Evolutionary conservation across 345 rosid genomes (phyloP).

Genomic region (Crucihimalaya himalaica): DNA sequence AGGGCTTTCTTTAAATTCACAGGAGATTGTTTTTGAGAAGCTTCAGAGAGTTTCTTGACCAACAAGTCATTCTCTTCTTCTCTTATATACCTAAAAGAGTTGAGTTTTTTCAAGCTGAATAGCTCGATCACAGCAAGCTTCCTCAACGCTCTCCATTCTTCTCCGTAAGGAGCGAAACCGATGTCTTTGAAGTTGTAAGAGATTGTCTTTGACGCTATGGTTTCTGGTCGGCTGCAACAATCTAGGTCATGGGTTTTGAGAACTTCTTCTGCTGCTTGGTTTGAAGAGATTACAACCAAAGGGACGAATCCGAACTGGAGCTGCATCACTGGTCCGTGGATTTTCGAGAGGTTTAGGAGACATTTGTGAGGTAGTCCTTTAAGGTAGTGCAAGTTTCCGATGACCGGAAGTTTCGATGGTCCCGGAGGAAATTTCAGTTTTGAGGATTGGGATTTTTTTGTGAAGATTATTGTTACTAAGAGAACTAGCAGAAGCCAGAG

Average conservation of each 20-base stretch:
- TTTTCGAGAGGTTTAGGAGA: slow-evolving; percentile 27
- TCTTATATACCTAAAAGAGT: slow-evolving; percentile 41
- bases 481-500: slow-evolving; percentile 26
- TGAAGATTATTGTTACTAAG: slow-evolving; percentile 13
- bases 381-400: slow-evolving; percentile 42
- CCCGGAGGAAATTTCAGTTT: slow-evolving; percentile 35
- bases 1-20: slow-evolving; percentile 42
- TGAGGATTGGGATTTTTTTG: slow-evolving; percentile 12
- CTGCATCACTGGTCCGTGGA: slow-evolving; percentile 38
- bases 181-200: slow-evolving; percentile 50
- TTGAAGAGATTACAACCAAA: slow-evolving; percentile 33
- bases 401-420: slow-evolving; percentile 40
- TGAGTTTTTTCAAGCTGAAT: slow-evolving; percentile 35
- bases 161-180: slow-evolving; percentile 47
- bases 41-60: slow-evolving; percentile 37
- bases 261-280: slow-evolving; percentile 39
- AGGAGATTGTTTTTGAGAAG: slow-evolving; percentile 36
- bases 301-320: slow-evolving; percentile 35
- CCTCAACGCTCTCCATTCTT: slow-evolving; percentile 47
- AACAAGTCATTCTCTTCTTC: slow-evolving; percentile 43
- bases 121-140: slow-evolving; percentile 41
- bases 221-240: slow-evolving; percentile 46
- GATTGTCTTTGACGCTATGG: slow-evolving; percentile 33
- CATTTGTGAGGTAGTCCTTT: slow-evolving; percentile 28
- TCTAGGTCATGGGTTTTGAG: slow-evolving; percentile 45